Evolutionary conservation across 768 basidiomycete species (phyloP), one percentile per base, ranked within the genome.

Genomic region (Mycena belliarum): DNA sequence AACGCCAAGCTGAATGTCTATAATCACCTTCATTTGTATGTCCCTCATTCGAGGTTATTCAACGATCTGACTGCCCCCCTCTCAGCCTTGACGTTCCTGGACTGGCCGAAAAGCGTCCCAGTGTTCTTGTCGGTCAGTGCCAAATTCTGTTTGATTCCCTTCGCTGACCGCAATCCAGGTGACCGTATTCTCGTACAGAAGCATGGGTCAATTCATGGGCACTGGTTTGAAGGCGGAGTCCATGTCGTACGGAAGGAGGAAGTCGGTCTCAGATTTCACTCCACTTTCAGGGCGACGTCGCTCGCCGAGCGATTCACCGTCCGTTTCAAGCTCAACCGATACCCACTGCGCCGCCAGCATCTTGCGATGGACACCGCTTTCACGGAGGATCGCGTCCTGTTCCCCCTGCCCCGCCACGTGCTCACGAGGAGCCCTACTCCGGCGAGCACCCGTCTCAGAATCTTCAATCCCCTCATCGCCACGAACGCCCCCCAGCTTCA

Each of bases 201-300:
- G 49, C 66, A 72, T 23, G 76, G 75, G 23, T 67, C 73, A 4
- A 63, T 64, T 0, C 57, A 68, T 18, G 80, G 78, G 0, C 75
- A 76, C 26, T 87, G 84, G 84, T 84, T 72, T 52, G 79, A 82
- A 67, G 87, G 87, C 15, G 75, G 76, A 37, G 86, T 87, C 6
- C 84, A 85, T 49, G 66, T 75, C 6, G 76, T 86, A 14, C 76
- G 72, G 28, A 69, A 78, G 56, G 69, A 72, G 10, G 75, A 81
- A 68, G 83, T 89, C 9, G 78, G 76, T 1, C 72, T 89, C 0
- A 70, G 75, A 16, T 84, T 88, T 61, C 70, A 77, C 42, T 43
- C 59, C 0, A 73, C 74, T 4, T 88, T 88, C 68, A 60, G 59
- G 21, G 69, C 66, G 7, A 73, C 69, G 65, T 60, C 64, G 2